phyloP scores from a whole-genome alignment of 192 early-diverging fungal genomes.

The Podila clonocystis region DNA sequence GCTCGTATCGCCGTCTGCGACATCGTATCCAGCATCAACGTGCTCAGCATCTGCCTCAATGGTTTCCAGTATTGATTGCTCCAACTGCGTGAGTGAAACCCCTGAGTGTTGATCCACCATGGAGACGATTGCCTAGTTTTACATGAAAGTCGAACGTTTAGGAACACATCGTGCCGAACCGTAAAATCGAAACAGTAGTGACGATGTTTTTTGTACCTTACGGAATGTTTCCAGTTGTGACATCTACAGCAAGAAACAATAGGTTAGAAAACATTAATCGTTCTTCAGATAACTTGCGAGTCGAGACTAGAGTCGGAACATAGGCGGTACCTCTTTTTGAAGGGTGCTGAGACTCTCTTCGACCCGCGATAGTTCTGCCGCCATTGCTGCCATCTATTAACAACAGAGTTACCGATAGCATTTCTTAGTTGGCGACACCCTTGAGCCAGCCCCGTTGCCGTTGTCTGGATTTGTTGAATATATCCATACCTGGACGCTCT shows the following conservation, averaged over 20 bases:
- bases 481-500: conserved; percentile 23
- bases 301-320: background rate
- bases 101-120: conserved; percentile 52
- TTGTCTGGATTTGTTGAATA: background rate
- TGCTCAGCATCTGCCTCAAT: conserved; percentile 46
- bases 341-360: conserved; percentile 22
- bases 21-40: conserved; percentile 6
- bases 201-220: conserved; percentile 10
- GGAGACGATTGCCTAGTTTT: conserved; percentile 36
- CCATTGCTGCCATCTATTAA: conserved; percentile 30
- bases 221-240: conserved; percentile 42
- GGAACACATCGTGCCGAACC: background rate
- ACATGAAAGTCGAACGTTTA: background rate
- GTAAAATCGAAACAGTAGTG: background rate
- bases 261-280: background rate
- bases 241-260: conserved; percentile 15
- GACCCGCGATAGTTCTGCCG: conserved; percentile 29
- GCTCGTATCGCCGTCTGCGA: conserved; percentile 41
- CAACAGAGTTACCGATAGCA: background rate
- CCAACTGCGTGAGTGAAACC: conserved; percentile 26
- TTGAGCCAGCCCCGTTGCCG: background rate
- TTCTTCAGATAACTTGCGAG: background rate
- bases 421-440: background rate
- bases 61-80: conserved; percentile 38
- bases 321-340: conserved; percentile 29